Evolutionary conservation across 352 stramenopile species (phyloP).

Genomic region (Globisporangium okanoganense): DNA sequence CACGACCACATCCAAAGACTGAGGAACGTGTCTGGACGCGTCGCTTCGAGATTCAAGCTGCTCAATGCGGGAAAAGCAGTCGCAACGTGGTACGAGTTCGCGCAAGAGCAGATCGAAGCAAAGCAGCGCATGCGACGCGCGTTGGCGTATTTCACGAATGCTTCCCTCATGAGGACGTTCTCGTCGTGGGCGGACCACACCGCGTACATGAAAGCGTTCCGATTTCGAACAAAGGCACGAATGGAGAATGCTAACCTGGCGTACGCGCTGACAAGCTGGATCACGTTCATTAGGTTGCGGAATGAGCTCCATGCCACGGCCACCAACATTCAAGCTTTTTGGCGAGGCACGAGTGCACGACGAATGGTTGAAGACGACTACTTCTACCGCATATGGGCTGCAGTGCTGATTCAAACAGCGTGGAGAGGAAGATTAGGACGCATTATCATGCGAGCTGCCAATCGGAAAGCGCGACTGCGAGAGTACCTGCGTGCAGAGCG

Average conservation of each 20-base stretch:
- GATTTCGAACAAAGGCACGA: constrained; percentile 34
- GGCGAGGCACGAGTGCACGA: constrained; percentile 43
- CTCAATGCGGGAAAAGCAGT: constrained; percentile 40
- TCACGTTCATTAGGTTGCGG: constrained; percentile 29
- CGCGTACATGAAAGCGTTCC: constrained; percentile 36
- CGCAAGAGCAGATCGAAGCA: constrained; percentile 41
- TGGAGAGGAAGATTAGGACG: constrained; percentile 60
- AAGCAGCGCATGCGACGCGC: constrained; percentile 50
- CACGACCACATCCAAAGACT: constrained; percentile 39
- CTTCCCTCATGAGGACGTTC: constrained; percentile 54
- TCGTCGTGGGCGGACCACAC: constrained; percentile 40
- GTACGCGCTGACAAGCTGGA: constrained; percentile 49
- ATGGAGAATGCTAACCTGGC: constrained; percentile 48
- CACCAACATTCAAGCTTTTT: constrained; percentile 55
- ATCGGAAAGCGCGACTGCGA: constrained; percentile 49
- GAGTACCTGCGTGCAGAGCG: constrained; percentile 69
- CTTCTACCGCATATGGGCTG: constrained; percentile 56
- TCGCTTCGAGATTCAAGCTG: constrained; percentile 42
- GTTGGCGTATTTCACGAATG: constrained; percentile 63
- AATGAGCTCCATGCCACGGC: constrained; percentile 30
- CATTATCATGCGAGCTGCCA: constrained; percentile 43
- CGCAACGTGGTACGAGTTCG: constrained; percentile 62
- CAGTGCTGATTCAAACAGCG: constrained; percentile 62
- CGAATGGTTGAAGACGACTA: constrained; percentile 55
- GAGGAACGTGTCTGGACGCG: constrained; percentile 32